Base-by-base conservation (phyloP, 1,139 yeast genomes). In the Saccharomycopsis crataegensis region DNA sequence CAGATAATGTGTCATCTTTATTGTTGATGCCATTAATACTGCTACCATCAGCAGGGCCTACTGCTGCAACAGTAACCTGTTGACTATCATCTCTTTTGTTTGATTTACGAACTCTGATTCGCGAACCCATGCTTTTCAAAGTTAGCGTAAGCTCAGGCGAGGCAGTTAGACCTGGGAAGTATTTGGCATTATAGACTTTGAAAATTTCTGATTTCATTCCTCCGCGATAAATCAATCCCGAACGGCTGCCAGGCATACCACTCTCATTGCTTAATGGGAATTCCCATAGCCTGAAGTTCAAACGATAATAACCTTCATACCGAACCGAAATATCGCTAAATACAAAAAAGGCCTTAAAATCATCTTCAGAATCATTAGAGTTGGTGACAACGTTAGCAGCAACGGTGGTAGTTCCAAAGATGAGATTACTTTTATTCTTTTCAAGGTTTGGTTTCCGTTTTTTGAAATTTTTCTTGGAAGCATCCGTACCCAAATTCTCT, bases 251-350 rank as follows among this genome's bases (percentile, higher is more conserved):
- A 31, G 38, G 28, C 4, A 28, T 14, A 14, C 3, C 6, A 11
- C 17, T 36, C 11, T 7, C 17, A 5, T 31, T 16, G 8, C 46
- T 53, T 32, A 55, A 46, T 5, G 57, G 58, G 36, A 54, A 56
- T 36, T 56, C 58, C 17, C 32, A 56, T 6, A 56, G 46, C 11
- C 50, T 38, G 38, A 56, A 56, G 12, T 44, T 54, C 17, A 56
- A 36, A 31, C 51, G 37, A 46, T 55, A 56, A 36, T 48, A 55
- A 8, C 58, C 58, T 38, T 56, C 58, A 33, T 42, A 51, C 36
- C 55, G 44, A 14, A 56, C 53, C 8, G 58, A 54, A 31, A 56
- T 43, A 40, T 56, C 58, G 36, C 53, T 56, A 38, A 56, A 56
- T n/a, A 56, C 55, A 40, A 56, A 56, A 31, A 46, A 56, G 11